Conservation (phyloP, 768 basidiomycete genomes). For the Gymnopilus dilepis region DNA sequence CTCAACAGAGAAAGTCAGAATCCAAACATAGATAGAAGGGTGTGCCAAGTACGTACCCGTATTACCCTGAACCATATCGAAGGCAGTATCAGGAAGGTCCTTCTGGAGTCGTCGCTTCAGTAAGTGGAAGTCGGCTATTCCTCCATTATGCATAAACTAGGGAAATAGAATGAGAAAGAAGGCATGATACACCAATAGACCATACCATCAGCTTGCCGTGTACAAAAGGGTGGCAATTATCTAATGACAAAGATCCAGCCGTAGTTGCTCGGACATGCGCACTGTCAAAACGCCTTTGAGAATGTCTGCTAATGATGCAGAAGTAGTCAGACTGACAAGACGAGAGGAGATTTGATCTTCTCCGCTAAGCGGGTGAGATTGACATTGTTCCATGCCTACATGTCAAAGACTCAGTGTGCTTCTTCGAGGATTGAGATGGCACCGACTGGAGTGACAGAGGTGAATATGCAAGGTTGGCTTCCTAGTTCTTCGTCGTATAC, state of each 20-base stretch:
- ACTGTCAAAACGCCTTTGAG: constrained; percentile 37
- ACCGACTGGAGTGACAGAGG: constrained; percentile 88
- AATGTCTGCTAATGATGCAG: background rate
- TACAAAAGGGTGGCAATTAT: constrained; percentile 95
- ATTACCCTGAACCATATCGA: constrained; percentile 88
- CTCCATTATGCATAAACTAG: constrained; percentile 98
- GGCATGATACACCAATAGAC: background rate
- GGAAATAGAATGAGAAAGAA: background rate
- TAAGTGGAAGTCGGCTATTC: constrained; percentile 80
- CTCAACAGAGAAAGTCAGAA: constrained; percentile 39
- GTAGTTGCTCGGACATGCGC: constrained; percentile 95
- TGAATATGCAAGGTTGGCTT: constrained; percentile 92
- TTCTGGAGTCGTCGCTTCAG: constrained; percentile 85
- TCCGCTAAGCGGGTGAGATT: constrained; percentile 94
- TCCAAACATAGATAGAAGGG: constrained; percentile 2
- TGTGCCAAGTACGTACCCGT: constrained; percentile 60
- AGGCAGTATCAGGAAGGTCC: constrained; percentile 81
- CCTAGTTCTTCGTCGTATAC: constrained; percentile 83
- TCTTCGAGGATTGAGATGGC: background rate
- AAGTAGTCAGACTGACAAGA: constrained; percentile 67
- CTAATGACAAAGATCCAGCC: constrained; percentile 86
- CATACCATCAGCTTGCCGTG: constrained; percentile 90
- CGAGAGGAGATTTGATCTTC: constrained; percentile 94
- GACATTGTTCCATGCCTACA: constrained; percentile 94
- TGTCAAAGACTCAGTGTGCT: background rate